phyloP scores from a whole-genome alignment of 768 basidiomycete genomes.

The Floccularia luteovirens region DNA sequence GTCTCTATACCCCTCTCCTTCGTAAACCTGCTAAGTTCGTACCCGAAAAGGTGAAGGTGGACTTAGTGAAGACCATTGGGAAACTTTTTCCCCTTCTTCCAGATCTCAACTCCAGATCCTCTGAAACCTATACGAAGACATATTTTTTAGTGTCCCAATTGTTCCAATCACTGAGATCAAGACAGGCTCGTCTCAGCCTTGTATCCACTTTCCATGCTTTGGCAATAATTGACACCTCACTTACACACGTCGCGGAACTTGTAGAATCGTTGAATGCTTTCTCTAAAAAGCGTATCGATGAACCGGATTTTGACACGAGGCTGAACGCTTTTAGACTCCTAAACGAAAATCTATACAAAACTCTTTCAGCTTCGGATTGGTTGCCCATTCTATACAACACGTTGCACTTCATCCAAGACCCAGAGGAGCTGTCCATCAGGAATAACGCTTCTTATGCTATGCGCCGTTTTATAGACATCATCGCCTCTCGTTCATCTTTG shows the following conservation, averaged over 20 bases:
- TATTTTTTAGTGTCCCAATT: constrained; percentile 67
- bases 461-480: constrained; percentile 67
- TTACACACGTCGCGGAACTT: constrained; percentile 44
- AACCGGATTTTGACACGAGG: constrained; percentile 89
- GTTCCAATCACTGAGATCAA: constrained; percentile 70
- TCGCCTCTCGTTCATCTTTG: constrained; percentile 29
- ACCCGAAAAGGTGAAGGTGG: constrained; percentile 80
- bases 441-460: constrained; percentile 73
- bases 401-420: constrained; percentile 83
- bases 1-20: constrained; percentile 72
- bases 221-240: constrained; percentile 33
- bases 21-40: constrained; percentile 69
- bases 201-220: constrained; percentile 53
- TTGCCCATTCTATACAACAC: constrained; percentile 76
- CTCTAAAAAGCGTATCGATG: constrained; percentile 74
- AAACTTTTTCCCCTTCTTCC: constrained; percentile 62
- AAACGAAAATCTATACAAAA: constrained; percentile 55
- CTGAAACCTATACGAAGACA: constrained; percentile 37
- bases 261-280: constrained; percentile 78
- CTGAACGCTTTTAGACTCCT: constrained; percentile 66
- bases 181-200: constrained; percentile 63
- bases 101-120: constrained; percentile 41
- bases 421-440: constrained; percentile 80
- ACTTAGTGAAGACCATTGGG: constrained; percentile 66
- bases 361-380: constrained; percentile 60